Evolutionary conservation across 176 grass and related monocot species (phyloP), one percentile per base, ranked within the genome.

Genomic region (Elaeis guineensis): DNA sequence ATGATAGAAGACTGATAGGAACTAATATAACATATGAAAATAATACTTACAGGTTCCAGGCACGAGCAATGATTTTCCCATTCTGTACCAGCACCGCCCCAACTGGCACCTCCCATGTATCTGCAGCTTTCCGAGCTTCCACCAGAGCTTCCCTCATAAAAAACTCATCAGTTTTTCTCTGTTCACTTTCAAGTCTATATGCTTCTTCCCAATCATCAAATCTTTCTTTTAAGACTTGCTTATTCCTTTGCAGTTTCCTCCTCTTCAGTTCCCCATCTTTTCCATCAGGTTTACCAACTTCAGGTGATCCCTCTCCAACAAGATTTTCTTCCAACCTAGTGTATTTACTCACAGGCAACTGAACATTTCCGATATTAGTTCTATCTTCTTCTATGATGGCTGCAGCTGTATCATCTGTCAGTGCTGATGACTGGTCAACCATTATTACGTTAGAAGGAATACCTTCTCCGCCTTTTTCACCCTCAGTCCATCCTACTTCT

Each of bases 141-240:
- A 75, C 72, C 62, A 97, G 83, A 49, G 92, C 92, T 82, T 97
- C 92, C 66, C 76, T 87, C 92, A 97, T 97, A 82, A 91, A 97
- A 72, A 88, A 78, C 50, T 97, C 87, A 63, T 97, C 92, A 39
- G 75, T 57, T 74, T 79, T 87, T 77, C 83, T 88, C 64, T 78
- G 75, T 21, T 85, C 70, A 63, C 76, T 83, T 71, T 91, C 92
- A 53, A 23, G 76, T 52, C 64, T 75, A 61, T 85, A 96, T 52
- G 86, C 80, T 83, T 82, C 86, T 65, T 97, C 87, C 92, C 87
- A 97, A 72, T 91, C 84, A 39, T 97, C 87, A 75, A 91, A 88
- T 65, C 82, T 88, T 70, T 83, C 87, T 76, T 77, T 91, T 57
- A 75, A 32, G 62, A 87, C 78, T 78, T 91, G 92, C 19, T 85